Base-by-base conservation (phyloP, 768 basidiomycete species). In the Lactarius hatsudake region DNA sequence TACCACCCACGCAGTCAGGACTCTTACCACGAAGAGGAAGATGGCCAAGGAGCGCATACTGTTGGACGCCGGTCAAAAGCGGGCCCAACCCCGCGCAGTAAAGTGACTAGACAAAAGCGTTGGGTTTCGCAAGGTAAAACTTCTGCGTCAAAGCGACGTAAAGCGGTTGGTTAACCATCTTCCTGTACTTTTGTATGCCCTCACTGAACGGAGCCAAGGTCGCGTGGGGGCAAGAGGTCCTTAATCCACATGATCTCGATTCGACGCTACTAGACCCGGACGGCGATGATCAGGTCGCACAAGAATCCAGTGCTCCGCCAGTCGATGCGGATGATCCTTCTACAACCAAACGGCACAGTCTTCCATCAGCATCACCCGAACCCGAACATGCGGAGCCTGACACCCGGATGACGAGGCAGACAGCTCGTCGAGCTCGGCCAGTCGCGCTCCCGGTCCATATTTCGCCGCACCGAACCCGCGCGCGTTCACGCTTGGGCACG, bases 391-490 rank as follows among this genome's bases (percentile, higher is more conserved):
- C 12, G 34, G 43, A 30, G 9, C 34, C 45, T 42, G 58, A n/a
- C n/a, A 36, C 8, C 13, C 5, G 20, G 23, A 59, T 10, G 28
- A 51, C 12, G 32, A 51, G 23, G 23, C 56, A n/a, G 30, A n/a
- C 15, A 36, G 23, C 1, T 3, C 13, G 23, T 17, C 40, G 3
- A 40, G 18, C 51, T 43, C 61, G 30, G n/a, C 38, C 12, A 54
- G 1, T 15, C 20, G 60, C 34, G 26, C n/a, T 17, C 28, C n/a
- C 61, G 17, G 17, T 7, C 9, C 40, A 5, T 40, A 5, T 32
- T 23, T 55, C 66, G 6, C 51, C 53, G 6, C 66, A 51, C 42
- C 65, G 10, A 48, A 54, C 62, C 13, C 62, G 53, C 26, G 53
- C 53, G 10, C 20, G 62, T 38, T 23, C 51, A 28, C 32, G 48